phyloP scores from a whole-genome alignment of 2,329 filamentous ascomycete genomes.

The Pseudogymnoascus sp. region DNA sequence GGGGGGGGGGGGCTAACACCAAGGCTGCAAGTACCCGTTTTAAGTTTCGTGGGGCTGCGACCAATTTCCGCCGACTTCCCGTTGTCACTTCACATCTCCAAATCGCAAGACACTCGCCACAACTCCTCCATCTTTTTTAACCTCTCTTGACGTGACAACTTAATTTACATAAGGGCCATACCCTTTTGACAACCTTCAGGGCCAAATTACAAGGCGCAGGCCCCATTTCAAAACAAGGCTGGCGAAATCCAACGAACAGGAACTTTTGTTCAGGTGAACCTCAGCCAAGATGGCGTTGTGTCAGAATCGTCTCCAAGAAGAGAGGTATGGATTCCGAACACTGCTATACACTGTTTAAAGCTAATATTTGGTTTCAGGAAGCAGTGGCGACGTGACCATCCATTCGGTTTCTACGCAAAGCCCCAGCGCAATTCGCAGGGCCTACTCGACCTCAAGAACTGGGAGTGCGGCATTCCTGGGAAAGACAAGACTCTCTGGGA shows the following conservation, averaged over 20 bases:
- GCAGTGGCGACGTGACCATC: constrained; percentile 94
- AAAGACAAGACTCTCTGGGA: constrained; percentile 98
- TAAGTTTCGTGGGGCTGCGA: constrained; percentile 8
- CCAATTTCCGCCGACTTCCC: constrained; percentile 10
- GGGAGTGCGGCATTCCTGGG: constrained; percentile 94
- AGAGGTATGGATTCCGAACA: constrained; percentile 52
- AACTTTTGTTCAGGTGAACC: constrained; percentile 3
- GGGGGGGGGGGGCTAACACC: not conserved
- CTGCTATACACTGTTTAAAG: not conserved
- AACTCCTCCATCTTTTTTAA: not conserved
- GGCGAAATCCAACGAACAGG: not conserved
- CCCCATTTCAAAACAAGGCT: not conserved
- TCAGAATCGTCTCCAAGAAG: constrained; percentile 78
- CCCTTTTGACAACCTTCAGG: not conserved
- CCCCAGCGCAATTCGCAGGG: constrained; percentile 73
- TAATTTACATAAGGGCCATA: not conserved
- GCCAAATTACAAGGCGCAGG: not conserved
- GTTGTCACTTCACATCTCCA: constrained; percentile 8
- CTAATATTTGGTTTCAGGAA: constrained; percentile 51
- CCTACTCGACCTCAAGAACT: constrained; percentile 83
- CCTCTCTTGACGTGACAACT: not conserved
- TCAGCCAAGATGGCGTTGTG: constrained; percentile 67
- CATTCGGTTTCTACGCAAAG: constrained; percentile 94
- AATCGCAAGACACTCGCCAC: not conserved
- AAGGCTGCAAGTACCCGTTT: constrained; percentile 5